Percentiles rank a stretch among this genome's conserved stretches.
These are phyloP conservation scores for Quercus rubra DNA, from an alignment of 306 rosid genomes.

Conservation along the genomic window DNA sequence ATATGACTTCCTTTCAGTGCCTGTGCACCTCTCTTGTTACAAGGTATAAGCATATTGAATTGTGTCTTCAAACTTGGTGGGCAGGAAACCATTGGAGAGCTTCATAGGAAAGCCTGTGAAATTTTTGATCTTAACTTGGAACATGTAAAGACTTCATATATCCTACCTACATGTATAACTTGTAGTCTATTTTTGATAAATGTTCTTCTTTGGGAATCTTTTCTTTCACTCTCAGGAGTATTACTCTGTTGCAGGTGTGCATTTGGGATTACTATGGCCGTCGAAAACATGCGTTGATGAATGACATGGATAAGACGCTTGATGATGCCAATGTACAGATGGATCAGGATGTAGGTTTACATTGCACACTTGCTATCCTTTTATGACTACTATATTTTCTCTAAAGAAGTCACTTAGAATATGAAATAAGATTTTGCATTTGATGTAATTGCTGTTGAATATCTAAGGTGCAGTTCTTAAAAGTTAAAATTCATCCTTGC, in stretches of 20 bases:
- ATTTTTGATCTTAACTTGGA: slow-evolving; percentile 79
- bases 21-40: slow-evolving; percentile 11
- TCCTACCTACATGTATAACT: slow-evolving; percentile 12
- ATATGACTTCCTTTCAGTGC: slow-evolving; percentile 22
- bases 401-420: background rate
- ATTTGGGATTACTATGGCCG: slow-evolving; percentile 95
- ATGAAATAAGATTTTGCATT: background rate
- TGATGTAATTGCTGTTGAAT: background rate
- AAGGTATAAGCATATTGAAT: slow-evolving; percentile 1
- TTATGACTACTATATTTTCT: background rate
- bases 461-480: background rate
- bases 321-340: slow-evolving; percentile 97
- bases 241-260: slow-evolving; percentile 52
- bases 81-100: slow-evolving; percentile 96
- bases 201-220: slow-evolving; percentile 7
- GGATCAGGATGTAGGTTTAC: slow-evolving; percentile 91
- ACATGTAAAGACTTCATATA: slow-evolving; percentile 56
- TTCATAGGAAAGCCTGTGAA: slow-evolving; percentile 85
- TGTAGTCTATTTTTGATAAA: background rate
- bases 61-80: slow-evolving; percentile 37
- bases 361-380: background rate
- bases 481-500: no score
- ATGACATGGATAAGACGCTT: slow-evolving; percentile 90
- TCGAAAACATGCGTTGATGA: slow-evolving; percentile 84
- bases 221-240: slow-evolving; percentile 10